Conservation (phyloP, 2,329 filamentous ascomycete genomes). For the Periconia sp. region DNA sequence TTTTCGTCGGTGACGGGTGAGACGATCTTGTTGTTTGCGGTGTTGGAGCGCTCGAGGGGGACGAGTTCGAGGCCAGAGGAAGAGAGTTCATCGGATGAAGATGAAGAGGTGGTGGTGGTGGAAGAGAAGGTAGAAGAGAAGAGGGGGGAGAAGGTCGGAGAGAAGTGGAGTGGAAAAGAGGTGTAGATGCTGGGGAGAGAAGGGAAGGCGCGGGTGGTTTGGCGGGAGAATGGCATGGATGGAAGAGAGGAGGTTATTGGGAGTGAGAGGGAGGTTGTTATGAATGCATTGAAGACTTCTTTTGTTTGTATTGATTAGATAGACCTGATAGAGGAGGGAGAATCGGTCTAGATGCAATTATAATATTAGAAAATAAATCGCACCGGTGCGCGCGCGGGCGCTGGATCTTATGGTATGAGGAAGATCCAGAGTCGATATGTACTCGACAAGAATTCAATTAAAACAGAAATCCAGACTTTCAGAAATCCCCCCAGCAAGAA, state of each 20-base stretch:
- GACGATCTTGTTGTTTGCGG: constrained; percentile 26
- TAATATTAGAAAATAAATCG: background rate
- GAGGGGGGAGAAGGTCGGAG: constrained; percentile 7
- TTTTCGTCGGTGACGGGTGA: constrained; percentile 30
- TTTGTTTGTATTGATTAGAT: background rate
- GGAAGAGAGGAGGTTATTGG: background rate
- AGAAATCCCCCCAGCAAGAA: too few species aligned
- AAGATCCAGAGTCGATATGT: too few species aligned
- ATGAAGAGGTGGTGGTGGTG: too few species aligned
- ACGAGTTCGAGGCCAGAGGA: constrained; percentile 30
- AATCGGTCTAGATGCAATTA: background rate
- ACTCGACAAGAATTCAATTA: too few species aligned
- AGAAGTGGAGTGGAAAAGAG: constrained; percentile 18
- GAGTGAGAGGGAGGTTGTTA: background rate
- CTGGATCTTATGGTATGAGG: too few species aligned
- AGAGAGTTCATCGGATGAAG: too few species aligned
- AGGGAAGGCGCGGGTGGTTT: constrained; percentile 23
- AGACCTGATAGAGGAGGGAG: background rate
- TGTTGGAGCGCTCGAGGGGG: constrained; percentile 28
- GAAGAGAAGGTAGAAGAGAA: too few species aligned
- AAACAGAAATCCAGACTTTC: too few species aligned
- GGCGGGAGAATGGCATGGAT: constrained; percentile 28
- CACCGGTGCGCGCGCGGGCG: background rate
- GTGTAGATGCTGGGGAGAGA: constrained; percentile 33
- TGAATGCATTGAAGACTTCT: background rate